phyloP scores from a whole-genome alignment of 345 rosid genomes.

The Punica granatum region DNA sequence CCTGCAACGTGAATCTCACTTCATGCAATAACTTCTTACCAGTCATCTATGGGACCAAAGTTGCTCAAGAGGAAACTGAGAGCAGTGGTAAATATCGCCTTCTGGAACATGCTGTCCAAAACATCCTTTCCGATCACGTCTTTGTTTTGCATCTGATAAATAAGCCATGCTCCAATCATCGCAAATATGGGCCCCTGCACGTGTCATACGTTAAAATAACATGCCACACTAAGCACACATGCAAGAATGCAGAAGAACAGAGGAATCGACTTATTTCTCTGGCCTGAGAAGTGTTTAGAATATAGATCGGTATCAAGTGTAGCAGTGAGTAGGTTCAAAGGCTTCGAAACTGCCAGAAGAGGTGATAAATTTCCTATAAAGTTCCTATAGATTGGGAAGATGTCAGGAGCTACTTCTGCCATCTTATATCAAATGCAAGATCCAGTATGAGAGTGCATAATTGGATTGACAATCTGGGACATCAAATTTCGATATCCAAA shows the following conservation, averaged over 20 bases:
- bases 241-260: no score
- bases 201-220: no score
- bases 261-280: no score
- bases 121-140: constrained; percentile 36
- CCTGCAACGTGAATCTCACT: not conserved
- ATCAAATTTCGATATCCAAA: no score
- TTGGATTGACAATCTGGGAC: no score
- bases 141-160: constrained; percentile 59
- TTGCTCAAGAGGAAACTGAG: constrained; percentile 66
- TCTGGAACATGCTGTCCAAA: constrained; percentile 54
- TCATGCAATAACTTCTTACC: constrained; percentile 28
- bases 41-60: constrained; percentile 73
- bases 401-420: not conserved
- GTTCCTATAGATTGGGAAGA: not conserved
- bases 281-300: no score
- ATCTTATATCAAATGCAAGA: no score
- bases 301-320: no score
- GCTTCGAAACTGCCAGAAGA: not conserved
- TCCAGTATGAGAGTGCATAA: not conserved
- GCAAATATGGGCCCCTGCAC: constrained; percentile 74
- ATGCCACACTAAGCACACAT: not conserved
- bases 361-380: no score
- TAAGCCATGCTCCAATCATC: constrained; percentile 85
- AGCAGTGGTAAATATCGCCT: constrained; percentile 58
- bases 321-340: no score